phyloP scores from a whole-genome alignment of 2,329 filamentous ascomycete species.

The Aspergillus sp. region DNA sequence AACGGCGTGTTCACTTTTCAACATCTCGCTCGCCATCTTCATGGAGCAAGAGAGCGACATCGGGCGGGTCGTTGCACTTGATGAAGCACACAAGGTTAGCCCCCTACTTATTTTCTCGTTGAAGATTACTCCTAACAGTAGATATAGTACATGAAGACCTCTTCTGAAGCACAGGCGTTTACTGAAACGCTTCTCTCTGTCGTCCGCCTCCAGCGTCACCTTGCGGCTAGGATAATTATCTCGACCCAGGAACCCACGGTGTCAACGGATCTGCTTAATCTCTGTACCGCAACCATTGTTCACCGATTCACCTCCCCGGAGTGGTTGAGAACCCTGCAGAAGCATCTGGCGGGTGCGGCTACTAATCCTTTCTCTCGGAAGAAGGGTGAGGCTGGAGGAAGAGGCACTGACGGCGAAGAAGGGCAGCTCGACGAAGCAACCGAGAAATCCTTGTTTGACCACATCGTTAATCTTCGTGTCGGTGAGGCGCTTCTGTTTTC shows the following conservation, averaged over 20 bases:
- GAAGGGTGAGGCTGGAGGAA: not conserved
- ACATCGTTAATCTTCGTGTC: not conserved
- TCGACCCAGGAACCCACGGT: constrained; percentile 76
- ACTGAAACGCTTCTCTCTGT: constrained; percentile 61
- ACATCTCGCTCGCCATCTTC: constrained; percentile 24
- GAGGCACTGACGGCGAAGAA: not conserved
- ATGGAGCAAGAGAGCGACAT: constrained; percentile 18
- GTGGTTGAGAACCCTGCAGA: constrained; percentile 54
- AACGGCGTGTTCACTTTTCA: constrained; percentile 25
- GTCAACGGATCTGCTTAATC: constrained; percentile 64
- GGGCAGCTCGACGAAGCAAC: not conserved
- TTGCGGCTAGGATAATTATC: constrained; percentile 65
- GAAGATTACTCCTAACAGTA: too few relatives aligned
- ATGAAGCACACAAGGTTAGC: constrained; percentile 27
- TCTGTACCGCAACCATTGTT: constrained; percentile 69
- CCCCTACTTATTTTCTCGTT: not conserved
- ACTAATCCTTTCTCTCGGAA: not conserved
- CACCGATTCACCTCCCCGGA: constrained; percentile 68
- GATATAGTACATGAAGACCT: constrained; percentile 21
- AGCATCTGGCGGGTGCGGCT: constrained; percentile 47
- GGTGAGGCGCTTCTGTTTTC: not conserved
- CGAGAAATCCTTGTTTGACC: not conserved
- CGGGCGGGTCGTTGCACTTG: constrained; percentile 21
- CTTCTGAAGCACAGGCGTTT: constrained; percentile 35
- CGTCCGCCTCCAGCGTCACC: constrained; percentile 69